These are phyloP conservation scores for Rhodocollybia butyracea DNA, from an alignment of 768 basidiomycete genomes.

Conservation along the genomic window DNA sequence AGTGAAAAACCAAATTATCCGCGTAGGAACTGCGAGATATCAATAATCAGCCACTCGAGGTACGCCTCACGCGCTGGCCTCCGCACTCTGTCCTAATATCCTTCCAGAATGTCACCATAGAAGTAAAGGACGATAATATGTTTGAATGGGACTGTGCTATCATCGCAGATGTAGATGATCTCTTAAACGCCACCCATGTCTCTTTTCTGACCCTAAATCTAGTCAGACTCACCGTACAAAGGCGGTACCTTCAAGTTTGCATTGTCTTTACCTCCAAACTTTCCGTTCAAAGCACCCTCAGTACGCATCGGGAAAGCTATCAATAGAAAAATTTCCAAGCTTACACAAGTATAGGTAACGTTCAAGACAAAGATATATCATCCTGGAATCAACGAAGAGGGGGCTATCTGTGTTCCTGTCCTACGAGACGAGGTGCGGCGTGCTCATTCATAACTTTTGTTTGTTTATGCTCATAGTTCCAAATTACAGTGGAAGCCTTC, in stretches of 20 bases:
- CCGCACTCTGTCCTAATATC: background rate
- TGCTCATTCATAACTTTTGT: background rate
- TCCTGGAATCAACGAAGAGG: slow-evolving; percentile 88
- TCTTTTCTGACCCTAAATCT: slow-evolving; percentile 5
- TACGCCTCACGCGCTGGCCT: slow-evolving; percentile 23
- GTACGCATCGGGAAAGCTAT: slow-evolving; percentile 34
- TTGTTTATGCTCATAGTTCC: background rate
- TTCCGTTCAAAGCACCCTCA: slow-evolving; percentile 84
- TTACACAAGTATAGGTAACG: slow-evolving; percentile 49
- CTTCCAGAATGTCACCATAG: slow-evolving; percentile 56
- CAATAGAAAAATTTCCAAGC: background rate
- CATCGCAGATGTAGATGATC: slow-evolving; percentile 61
- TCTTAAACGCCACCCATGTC: background rate
- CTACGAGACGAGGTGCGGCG: slow-evolving; percentile 74
- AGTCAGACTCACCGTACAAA: slow-evolving; percentile 83
- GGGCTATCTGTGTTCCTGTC: slow-evolving; percentile 79
- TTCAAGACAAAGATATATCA: slow-evolving; percentile 89
- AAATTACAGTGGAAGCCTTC: slow-evolving; percentile 78
- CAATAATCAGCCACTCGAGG: slow-evolving; percentile 60
- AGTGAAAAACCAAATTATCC: background rate
- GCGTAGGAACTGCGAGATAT: slow-evolving; percentile 67
- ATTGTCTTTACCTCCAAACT: slow-evolving; percentile 70
- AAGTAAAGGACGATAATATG: slow-evolving; percentile 67
- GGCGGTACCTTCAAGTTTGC: slow-evolving; percentile 77
- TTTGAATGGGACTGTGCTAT: slow-evolving; percentile 77